phyloP scores from a whole-genome alignment of 176 grass and related monocot species.

The Luzula sylvatica region DNA sequence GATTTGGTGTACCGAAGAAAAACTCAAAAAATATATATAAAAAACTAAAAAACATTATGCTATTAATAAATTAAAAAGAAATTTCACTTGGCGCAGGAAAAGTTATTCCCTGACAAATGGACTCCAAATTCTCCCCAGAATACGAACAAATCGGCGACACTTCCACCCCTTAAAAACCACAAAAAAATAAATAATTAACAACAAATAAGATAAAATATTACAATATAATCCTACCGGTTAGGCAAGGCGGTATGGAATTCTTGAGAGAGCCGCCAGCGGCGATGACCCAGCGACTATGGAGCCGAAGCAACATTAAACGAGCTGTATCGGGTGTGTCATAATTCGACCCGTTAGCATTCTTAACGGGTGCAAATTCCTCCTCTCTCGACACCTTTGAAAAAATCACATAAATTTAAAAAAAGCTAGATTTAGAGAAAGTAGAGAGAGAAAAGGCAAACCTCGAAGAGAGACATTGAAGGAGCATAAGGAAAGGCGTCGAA shows the following conservation, averaged over 20 bases:
- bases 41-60: too few relatives aligned
- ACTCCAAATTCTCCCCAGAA: constrained; percentile 70
- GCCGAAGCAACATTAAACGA: constrained; percentile 73
- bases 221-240: constrained; percentile 44
- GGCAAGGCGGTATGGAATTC: constrained; percentile 68
- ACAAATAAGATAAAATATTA: too few relatives aligned
- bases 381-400: constrained; percentile 51
- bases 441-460: too few relatives aligned
- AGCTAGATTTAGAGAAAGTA: too few relatives aligned
- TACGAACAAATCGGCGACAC: constrained; percentile 82
- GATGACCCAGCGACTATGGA: constrained; percentile 89
- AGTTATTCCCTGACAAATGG: constrained; percentile 57
- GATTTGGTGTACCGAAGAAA: too few relatives aligned
- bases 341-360: constrained; percentile 80
- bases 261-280: constrained; percentile 88
- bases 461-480: constrained; percentile 69
- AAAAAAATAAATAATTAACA: too few relatives aligned
- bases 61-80: constrained; percentile 40
- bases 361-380: constrained; percentile 94
- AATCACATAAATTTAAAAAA: too few relatives aligned
- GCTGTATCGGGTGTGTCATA: constrained; percentile 80
- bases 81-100: constrained; percentile 90
- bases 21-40: too few relatives aligned
- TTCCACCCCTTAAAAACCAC: constrained; percentile 56
- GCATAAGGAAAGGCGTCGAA: constrained; percentile 84